phyloP scores from a whole-genome alignment of 1,139 yeast genomes.

The Diutina catenulata region DNA sequence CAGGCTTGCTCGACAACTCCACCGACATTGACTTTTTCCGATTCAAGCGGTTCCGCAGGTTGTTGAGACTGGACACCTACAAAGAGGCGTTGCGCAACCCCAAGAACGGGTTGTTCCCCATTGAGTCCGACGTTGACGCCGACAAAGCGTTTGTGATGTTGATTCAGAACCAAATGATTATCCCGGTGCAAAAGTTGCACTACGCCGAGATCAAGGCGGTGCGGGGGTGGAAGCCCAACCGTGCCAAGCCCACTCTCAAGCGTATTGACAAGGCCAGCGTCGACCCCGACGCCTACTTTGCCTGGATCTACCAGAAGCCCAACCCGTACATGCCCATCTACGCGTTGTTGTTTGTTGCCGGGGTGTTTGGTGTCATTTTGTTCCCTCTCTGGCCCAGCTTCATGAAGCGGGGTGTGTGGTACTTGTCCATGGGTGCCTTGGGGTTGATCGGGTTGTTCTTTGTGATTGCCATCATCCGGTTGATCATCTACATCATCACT shows the following conservation, averaged over 20 bases:
- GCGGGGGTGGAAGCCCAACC: constrained; percentile 54
- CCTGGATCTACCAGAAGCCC: constrained; percentile 79
- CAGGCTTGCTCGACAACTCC: constrained; percentile 62
- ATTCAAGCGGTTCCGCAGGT: constrained; percentile 72
- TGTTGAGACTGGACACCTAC: constrained; percentile 66
- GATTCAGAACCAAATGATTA: constrained; percentile 63
- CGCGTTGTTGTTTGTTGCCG: constrained; percentile 53
- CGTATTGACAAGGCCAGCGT: constrained; percentile 59
- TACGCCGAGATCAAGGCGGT: constrained; percentile 58
- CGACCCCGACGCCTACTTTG: constrained; percentile 67
- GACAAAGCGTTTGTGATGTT: constrained; percentile 51
- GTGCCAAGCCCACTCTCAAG: constrained; percentile 62
- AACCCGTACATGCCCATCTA: constrained; percentile 55
- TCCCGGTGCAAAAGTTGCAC: constrained; percentile 65
- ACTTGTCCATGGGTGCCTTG: constrained; percentile 65
- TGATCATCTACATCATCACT: constrained; percentile 58
- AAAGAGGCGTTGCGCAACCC: constrained; percentile 43
- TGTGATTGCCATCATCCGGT: constrained; percentile 66
- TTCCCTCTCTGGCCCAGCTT: constrained; percentile 95
- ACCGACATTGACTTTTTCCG: constrained; percentile 72
- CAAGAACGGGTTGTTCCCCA: constrained; percentile 43
- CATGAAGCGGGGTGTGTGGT: constrained; percentile 89
- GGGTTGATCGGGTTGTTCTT: constrained; percentile 71
- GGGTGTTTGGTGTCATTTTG: constrained; percentile 64
- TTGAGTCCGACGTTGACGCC: constrained; percentile 43